Evolutionary conservation across 2,329 filamentous ascomycete species (phyloP), one percentile per base, ranked within the genome.

Genomic region (Podosphaera fusca): DNA sequence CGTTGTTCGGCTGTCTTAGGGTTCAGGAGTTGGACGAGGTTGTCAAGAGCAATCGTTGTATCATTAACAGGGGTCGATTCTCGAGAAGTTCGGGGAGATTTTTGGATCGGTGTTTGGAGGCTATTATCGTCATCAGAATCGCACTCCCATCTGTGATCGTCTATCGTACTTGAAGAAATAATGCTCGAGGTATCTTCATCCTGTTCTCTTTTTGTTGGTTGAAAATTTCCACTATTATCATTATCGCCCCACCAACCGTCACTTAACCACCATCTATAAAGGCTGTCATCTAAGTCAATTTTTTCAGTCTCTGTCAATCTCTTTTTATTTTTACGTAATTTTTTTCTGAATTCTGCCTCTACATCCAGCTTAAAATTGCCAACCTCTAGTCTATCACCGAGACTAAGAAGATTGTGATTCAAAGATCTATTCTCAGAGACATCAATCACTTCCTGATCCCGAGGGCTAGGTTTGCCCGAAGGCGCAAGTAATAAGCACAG

Each of bases 171-270:
- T 31, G 65, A 75, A 2, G 87, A 87, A n/a, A 92, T 71, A 40
- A 94, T 74, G 64, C 89, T 95, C 0, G 87, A 94, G 7, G 77
- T 78, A 65, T 94, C 87, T 65, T 83, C 81, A 50, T 82, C 75
- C 9, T 80, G 73, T 2, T 79, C 74, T 3, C 71, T 67, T 9
- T 73, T 68, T 6, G 69, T 64, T 0, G 82, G 82, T 36, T 73
- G 68, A 67, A 89, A 96, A 60, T 90, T 84, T 34, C 85, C 85
- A 64, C 86, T 95, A 4, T 75, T 74, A 67, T 96, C 90, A 36
- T 82, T 74, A 14, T 82, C 81, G 1, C 90, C 89, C 81, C 87
- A 95, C 72, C 85, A 85, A 6, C 86, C 87, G 29, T 87, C 87
- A 56, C 75, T 74, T 56, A 84, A 80, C 85, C 87, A 96, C 79